These are phyloP conservation scores for Microcyclosporella mali DNA, from an alignment of 2,329 filamentous ascomycete genomes.

Conservation along the genomic window DNA sequence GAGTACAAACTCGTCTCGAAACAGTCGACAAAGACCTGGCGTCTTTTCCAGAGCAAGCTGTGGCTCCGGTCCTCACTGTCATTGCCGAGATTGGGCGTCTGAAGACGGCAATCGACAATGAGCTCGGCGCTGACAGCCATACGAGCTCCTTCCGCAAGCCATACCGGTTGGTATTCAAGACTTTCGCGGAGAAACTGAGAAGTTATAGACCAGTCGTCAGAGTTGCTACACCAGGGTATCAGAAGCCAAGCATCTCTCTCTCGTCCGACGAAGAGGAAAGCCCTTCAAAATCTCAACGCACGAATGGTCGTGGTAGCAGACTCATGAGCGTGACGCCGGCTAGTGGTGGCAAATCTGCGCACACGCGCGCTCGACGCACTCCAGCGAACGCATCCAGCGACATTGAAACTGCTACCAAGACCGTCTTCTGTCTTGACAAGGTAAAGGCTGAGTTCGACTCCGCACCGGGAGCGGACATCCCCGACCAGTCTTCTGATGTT, in stretches of 20 bases:
- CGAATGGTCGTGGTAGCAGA: constrained; percentile 14
- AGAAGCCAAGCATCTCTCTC: constrained; percentile 11
- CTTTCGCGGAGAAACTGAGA: constrained; percentile 44
- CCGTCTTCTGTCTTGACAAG: constrained; percentile 33
- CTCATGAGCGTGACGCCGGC: constrained; percentile 3
- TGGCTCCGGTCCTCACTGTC: constrained; percentile 62
- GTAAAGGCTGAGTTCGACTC: constrained; percentile 25
- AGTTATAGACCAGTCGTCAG: constrained; percentile 26
- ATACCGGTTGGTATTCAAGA: constrained; percentile 42
- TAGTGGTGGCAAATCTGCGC: too few species aligned
- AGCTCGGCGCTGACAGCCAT: constrained; percentile 47
- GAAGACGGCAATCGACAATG: constrained; percentile 46
- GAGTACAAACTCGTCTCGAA: constrained; percentile 44
- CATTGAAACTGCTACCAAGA: too few species aligned
- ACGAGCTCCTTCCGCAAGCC: constrained; percentile 38
- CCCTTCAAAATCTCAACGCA: constrained; percentile 32
- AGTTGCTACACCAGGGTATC: constrained; percentile 22
- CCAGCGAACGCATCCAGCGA: too few species aligned
- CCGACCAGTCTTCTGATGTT: constrained; percentile 14
- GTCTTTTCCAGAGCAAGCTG: constrained; percentile 55
- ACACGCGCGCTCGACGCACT: too few species aligned
- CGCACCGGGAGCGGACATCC: constrained; percentile 28
- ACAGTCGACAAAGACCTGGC: constrained; percentile 51
- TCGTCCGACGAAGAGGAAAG: constrained; percentile 16
- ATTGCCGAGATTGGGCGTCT: constrained; percentile 55